Evolutionary conservation across 2,329 filamentous ascomycete genomes (phyloP), one percentile per base, ranked within the genome.

Genomic region (Fusarium tupiense): DNA sequence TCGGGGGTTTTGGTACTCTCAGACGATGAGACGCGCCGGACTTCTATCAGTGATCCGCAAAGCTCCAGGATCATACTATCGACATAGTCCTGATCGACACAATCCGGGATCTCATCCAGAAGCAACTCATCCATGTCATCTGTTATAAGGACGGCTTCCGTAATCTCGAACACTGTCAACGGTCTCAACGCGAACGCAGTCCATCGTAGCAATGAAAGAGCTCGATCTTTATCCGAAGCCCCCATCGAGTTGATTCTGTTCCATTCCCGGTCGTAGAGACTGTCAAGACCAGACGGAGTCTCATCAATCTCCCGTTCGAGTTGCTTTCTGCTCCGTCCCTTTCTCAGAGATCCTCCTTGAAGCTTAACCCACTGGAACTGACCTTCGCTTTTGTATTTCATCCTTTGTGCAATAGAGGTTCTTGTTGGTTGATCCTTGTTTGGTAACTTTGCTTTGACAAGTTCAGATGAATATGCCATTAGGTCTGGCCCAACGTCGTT

Each of bases 281-380:
- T 41, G 2, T 74, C 68, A 1, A 84, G 77, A 0, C 76, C 80
- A 0, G 69, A 38, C 0, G 82, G 81, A 0, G 79, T 78, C 13
- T 79, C 65, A 0, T 81, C 69, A 6, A 84, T 77, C 2, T 74
- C 65, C 5, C 67, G 52, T 43, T 80, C 65, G 0, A 84, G 72
- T 31, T 82, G 76, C 31, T 76, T 78, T n/a, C 72, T 71, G 40
- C 76, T 81, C 52, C 78, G 77, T 1, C 78, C 71, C 11, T 60
- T 72, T 0, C 67, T 71, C 2, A 84, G 46, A 3, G 75, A 69
- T 0, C 72, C 56, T 16, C 77, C 78, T 19, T 82, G 75, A 41
- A 83, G 46, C 24, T 77, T 80, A 0, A 83, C 64, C 74, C 75
- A 82, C 0, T 83, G 61, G 19, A 84, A 83, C 37, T 83, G 81